These are phyloP conservation scores for Tolypocladium ovalisporum DNA, from an alignment of 2,329 filamentous ascomycete species.

Conservation along the genomic window DNA sequence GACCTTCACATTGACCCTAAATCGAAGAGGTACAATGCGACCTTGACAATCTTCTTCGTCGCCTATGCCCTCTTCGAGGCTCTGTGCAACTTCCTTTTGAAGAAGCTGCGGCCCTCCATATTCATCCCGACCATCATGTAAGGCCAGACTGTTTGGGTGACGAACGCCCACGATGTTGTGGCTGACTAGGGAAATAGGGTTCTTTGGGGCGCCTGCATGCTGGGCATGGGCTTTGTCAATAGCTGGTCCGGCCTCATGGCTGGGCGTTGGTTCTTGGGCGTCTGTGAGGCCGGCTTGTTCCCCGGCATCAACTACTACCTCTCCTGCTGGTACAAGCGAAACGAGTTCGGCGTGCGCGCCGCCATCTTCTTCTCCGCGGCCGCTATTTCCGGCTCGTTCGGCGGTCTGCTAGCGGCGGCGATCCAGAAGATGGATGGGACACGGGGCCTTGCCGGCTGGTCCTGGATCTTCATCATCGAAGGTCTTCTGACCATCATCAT, in stretches of 20 bases:
- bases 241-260: conserved; percentile 56
- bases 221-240: conserved; percentile 55
- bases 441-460: conserved; percentile 45
- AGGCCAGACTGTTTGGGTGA: too few species aligned
- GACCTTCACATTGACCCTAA: conserved; percentile 47
- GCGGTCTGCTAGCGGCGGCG: conserved; percentile 60
- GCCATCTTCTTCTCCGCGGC: conserved; percentile 80
- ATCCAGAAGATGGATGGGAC: conserved; percentile 61
- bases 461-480: conserved; percentile 60
- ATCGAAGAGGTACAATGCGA: conserved; percentile 56
- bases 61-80: conserved; percentile 74
- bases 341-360: conserved; percentile 69
- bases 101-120: conserved; percentile 61
- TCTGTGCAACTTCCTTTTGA: conserved; percentile 70
- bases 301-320: conserved; percentile 72
- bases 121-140: conserved; percentile 79
- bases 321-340: conserved; percentile 73
- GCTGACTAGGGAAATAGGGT: conserved; percentile 30
- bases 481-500: conserved; percentile 60
- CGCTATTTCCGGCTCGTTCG: conserved; percentile 68
- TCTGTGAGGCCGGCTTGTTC: conserved; percentile 66
- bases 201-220: conserved; percentile 58
- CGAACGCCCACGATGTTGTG: too few species aligned
- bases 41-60: conserved; percentile 77
- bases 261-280: conserved; percentile 59